These are phyloP conservation scores for Arctium minus DNA, from an alignment of 129 eudicot genomes.

Conservation along the genomic window DNA sequence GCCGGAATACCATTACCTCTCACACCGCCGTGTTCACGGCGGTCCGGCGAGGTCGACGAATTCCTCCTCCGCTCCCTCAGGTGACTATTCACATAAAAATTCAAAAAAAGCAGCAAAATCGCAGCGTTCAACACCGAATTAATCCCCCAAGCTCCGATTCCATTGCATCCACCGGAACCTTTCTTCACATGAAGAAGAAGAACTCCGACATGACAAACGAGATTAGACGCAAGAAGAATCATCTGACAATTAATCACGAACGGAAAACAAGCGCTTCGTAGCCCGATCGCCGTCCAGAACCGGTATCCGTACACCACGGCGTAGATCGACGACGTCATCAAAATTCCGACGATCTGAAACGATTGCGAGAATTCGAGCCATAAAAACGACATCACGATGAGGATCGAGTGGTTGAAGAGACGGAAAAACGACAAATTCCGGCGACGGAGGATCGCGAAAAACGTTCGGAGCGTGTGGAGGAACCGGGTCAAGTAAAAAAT, in stretches of 20 bases:
- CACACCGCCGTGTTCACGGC: not conserved
- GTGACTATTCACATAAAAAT: conserved; percentile 58
- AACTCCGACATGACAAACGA: conserved; percentile 68
- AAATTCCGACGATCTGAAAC: conserved; percentile 65
- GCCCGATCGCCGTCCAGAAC: conserved; percentile 84
- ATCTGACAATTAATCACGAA: conserved; percentile 73
- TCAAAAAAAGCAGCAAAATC: conserved; percentile 56
- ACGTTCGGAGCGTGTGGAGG: conserved; percentile 65
- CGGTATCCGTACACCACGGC: conserved; percentile 77
- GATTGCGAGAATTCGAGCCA: conserved; percentile 95
- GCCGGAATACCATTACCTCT: not conserved
- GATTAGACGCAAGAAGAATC: conserved; percentile 43
- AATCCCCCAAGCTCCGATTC: conserved; percentile 85
- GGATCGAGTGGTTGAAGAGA: conserved; percentile 59
- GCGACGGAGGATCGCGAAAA: conserved; percentile 39
- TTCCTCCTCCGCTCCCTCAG: conserved; percentile 14
- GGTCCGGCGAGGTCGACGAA: not conserved
- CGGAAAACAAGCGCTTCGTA: conserved; percentile 75
- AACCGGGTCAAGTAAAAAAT: conserved; percentile 75
- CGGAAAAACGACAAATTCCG: conserved; percentile 48
- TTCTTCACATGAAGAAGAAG: conserved; percentile 50
- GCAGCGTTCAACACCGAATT: conserved; percentile 77
- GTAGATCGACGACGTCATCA: conserved; percentile 48
- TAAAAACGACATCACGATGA: conserved; percentile 54
- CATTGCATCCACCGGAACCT: conserved; percentile 73